Evolutionary conservation across 306 rosid species (phyloP).

Genomic region (Quercus mongolica): DNA sequence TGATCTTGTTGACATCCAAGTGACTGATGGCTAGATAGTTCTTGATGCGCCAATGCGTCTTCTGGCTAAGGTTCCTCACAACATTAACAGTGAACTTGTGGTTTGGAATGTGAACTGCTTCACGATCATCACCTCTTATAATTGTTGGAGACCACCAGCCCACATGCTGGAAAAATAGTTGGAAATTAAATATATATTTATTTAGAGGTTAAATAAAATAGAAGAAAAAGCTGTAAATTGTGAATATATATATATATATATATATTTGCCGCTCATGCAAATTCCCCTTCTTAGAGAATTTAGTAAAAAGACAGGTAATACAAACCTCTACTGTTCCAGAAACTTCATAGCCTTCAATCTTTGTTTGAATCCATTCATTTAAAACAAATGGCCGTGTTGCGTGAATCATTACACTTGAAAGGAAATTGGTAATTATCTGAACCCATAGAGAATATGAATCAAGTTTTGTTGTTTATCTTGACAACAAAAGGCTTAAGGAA

Average conservation of each 20-base stretch:
- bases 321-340: conserved; percentile 99
- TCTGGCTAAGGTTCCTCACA: conserved; percentile 94
- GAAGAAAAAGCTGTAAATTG: not conserved
- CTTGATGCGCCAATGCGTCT: conserved; percentile 98
- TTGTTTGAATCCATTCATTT: conserved; percentile 97
- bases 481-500: conserved; percentile 8
- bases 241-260: not conserved
- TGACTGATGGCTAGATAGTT: conserved; percentile 86
- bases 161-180: conserved; percentile 60
- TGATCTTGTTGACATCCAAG: conserved; percentile 89
- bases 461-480: conserved; percentile 15
- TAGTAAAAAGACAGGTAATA: conserved; percentile 13
- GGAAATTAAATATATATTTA: not conserved
- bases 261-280: not conserved
- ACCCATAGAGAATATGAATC: conserved; percentile 31
- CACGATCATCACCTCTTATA: conserved; percentile 97
- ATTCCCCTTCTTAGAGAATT: not conserved
- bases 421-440: conserved; percentile 96
- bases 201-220: not conserved
- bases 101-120: conserved; percentile 98
- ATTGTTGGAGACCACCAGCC: conserved; percentile 99
- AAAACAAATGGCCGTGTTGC: conserved; percentile 86
- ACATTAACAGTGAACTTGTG: conserved; percentile 95
- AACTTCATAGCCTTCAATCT: conserved; percentile 97
- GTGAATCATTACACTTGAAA: conserved; percentile 96